These are phyloP conservation scores for Candida glaebosa DNA, from an alignment of 805 yeast species.

Conservation along the genomic window DNA sequence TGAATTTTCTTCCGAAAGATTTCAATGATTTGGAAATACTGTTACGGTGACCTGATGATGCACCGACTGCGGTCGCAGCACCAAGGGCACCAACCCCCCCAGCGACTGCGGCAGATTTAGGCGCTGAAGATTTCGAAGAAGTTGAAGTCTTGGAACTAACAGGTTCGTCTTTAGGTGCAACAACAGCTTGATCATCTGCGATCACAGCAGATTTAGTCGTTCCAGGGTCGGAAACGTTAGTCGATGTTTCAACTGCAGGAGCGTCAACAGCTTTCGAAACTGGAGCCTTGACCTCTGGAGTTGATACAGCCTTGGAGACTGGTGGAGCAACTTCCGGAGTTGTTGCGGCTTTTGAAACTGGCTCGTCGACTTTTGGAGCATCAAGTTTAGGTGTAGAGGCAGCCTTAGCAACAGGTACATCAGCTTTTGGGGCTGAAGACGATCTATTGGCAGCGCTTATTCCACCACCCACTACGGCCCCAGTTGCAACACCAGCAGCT, in stretches of 20 bases:
- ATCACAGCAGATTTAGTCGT: background rate
- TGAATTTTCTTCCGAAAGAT: constrained; percentile 9
- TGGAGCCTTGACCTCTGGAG: background rate
- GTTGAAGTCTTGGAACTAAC: background rate
- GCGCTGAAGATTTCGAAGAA: background rate
- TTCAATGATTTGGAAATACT: constrained; percentile 6
- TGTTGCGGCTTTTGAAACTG: background rate
- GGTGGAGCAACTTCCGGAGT: background rate
- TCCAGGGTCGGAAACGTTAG: background rate
- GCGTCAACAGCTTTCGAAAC: background rate
- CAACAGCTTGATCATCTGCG: background rate
- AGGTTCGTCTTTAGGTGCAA: background rate
- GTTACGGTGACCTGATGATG: background rate
- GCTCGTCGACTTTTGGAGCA: background rate
- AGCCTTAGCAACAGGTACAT: background rate
- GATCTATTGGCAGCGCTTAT: constrained; percentile 12
- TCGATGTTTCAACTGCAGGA: background rate
- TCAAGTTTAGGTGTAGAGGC: too few relatives aligned
- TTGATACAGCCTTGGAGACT: background rate
- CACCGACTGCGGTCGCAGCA: constrained; percentile 6
- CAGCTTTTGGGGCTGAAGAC: constrained; percentile 7
- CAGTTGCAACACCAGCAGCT: constrained; percentile 13
- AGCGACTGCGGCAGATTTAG: constrained; percentile 1
- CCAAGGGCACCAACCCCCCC: constrained; percentile 11
- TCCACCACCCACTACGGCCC: constrained; percentile 9